Conservation (phyloP, 1,284 basidiomycete species). For the Naganishia sp. region DNA sequence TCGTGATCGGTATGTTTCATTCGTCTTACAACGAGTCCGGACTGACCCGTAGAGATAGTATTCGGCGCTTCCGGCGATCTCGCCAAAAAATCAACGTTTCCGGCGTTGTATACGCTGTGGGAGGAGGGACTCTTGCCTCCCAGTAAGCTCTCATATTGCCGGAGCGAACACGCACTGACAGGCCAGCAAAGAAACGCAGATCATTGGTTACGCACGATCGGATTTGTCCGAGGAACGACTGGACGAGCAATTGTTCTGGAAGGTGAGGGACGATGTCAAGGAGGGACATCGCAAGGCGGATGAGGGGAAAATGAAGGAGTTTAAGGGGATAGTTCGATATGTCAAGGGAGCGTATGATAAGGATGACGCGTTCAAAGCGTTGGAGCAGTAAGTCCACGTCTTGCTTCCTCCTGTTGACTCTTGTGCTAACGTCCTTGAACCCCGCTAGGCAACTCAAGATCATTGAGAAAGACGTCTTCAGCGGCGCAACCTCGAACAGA, state of each 20-base stretch:
- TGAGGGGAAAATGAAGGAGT: slow-evolving; percentile 21
- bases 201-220: slow-evolving; percentile 52
- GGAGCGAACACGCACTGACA: not conserved
- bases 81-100: slow-evolving; percentile 33
- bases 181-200: slow-evolving; percentile 34
- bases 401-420: too few species aligned
- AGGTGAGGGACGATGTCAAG: slow-evolving; percentile 22
- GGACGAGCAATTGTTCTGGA: slow-evolving; percentile 29
- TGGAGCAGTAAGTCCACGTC: slow-evolving; percentile 21
- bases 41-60: slow-evolving; percentile 12
- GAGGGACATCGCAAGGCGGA: slow-evolving; percentile 28
- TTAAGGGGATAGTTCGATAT: slow-evolving; percentile 20
- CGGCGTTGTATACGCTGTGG: slow-evolving; percentile 26
- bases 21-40: too few species aligned
- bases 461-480: slow-evolving; percentile 26
- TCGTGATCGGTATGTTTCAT: slow-evolving; percentile 29
- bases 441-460: slow-evolving; percentile 14
- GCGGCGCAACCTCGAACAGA: slow-evolving; percentile 24
- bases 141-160: slow-evolving; percentile 9
- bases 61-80: slow-evolving; percentile 33
- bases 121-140: slow-evolving; percentile 26
- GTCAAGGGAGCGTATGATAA: slow-evolving; percentile 28
- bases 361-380: slow-evolving; percentile 22
- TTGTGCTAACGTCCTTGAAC: not conserved
- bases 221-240: slow-evolving; percentile 44